Evolutionary conservation across 176 grass and related monocot genomes (phyloP).

Genomic region (Melocanna baccifera): DNA sequence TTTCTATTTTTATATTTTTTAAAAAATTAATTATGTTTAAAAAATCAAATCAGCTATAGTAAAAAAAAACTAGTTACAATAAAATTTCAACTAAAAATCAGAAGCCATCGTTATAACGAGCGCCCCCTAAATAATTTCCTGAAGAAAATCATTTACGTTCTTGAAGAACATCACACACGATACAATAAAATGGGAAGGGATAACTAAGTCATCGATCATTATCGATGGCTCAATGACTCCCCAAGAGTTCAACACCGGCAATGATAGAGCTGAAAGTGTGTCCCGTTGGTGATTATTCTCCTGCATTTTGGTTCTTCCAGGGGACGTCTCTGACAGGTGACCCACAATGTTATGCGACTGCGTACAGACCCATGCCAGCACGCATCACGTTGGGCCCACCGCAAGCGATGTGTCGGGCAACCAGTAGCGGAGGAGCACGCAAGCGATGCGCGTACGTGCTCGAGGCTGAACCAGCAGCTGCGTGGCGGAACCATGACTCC

Average conservation of each 20-base stretch:
- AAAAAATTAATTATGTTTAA: too few relatives aligned
- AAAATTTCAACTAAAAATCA: too few relatives aligned
- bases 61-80: too few relatives aligned
- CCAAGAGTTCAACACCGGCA: background rate
- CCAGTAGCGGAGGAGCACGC: background rate
- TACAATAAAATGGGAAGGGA: background rate
- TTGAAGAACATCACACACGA: background rate
- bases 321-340: background rate
- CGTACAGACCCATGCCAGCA: conserved; percentile 30
- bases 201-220: background rate
- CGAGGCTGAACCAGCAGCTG: background rate
- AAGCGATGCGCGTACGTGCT: background rate
- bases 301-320: conserved; percentile 13
- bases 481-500: background rate
- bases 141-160: background rate
- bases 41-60: too few relatives aligned
- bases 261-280: conserved; percentile 10
- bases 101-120: too few relatives aligned
- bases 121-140: background rate
- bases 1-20: too few relatives aligned
- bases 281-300: conserved; percentile 14
- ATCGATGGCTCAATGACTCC: background rate
- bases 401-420: background rate
- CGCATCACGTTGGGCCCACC: background rate
- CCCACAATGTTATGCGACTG: background rate